phyloP scores from a whole-genome alignment of 2,329 filamentous ascomycete species.

The Epicoccum sorghinum region DNA sequence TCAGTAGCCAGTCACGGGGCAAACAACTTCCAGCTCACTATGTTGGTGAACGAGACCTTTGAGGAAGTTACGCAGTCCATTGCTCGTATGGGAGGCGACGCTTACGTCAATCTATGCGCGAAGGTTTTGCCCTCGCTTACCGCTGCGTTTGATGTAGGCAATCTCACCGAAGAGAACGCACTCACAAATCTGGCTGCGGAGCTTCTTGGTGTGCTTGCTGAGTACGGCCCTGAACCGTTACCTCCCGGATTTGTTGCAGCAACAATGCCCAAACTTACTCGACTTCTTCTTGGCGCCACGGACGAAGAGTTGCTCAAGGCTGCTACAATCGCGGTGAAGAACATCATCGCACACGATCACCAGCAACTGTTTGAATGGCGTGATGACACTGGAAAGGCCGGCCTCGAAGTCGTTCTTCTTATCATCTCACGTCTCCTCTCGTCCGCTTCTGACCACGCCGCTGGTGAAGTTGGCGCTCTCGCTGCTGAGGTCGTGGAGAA shows the following conservation, averaged over 20 bases:
- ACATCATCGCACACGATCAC: slow-evolving; percentile 87
- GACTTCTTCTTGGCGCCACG: slow-evolving; percentile 79
- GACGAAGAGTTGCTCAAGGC: slow-evolving; percentile 89
- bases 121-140: slow-evolving; percentile 88
- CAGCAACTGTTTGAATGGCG: slow-evolving; percentile 88
- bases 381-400: slow-evolving; percentile 76
- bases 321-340: slow-evolving; percentile 84
- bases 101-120: slow-evolving; percentile 78
- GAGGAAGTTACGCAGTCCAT: slow-evolving; percentile 81
- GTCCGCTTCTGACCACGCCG: slow-evolving; percentile 83
- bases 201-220: slow-evolving; percentile 77
- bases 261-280: slow-evolving; percentile 84
- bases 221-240: slow-evolving; percentile 83
- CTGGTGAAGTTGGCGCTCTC: slow-evolving; percentile 93
- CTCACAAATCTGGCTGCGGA: slow-evolving; percentile 88
- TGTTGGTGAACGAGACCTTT: slow-evolving; percentile 87
- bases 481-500: slow-evolving; percentile 96
- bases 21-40: slow-evolving; percentile 86
- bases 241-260: slow-evolving; percentile 85
- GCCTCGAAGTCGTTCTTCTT: slow-evolving; percentile 84
- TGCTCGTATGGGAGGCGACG: slow-evolving; percentile 66
- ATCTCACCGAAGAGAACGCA: slow-evolving; percentile 81
- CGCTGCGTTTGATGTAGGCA: slow-evolving; percentile 86
- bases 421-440: slow-evolving; percentile 92
- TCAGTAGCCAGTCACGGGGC: slow-evolving; percentile 86